Conservation (phyloP, 2,329 filamentous ascomycete species). For the Cordyceps militaris region DNA sequence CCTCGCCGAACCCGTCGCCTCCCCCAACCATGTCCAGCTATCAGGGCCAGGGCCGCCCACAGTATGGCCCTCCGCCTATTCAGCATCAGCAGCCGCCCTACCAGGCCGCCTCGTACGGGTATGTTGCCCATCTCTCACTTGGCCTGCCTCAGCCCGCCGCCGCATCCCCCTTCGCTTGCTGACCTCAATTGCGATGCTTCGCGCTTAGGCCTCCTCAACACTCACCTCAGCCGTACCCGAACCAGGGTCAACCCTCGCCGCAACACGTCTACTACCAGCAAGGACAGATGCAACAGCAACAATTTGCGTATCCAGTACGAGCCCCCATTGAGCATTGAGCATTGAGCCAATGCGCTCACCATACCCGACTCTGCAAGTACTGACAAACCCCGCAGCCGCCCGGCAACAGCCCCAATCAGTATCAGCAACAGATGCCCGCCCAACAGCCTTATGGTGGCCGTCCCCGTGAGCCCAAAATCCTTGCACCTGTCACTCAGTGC, state of each 20-base stretch:
- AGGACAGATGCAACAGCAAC: slow-evolving; percentile 41
- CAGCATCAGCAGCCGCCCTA: slow-evolving; percentile 6
- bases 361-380: neutral
- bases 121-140: neutral
- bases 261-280: slow-evolving; percentile 38
- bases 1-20: neutral
- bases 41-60: slow-evolving; percentile 6
- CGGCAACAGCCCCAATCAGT: slow-evolving; percentile 29
- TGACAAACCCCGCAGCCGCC: slow-evolving; percentile 19
- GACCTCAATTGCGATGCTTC: neutral
- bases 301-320: slow-evolving; percentile 37
- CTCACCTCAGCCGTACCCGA: slow-evolving; percentile 30
- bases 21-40: slow-evolving; percentile 8
- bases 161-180: no score
- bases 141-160: no score
- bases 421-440: slow-evolving; percentile 21
- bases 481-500: neutral
- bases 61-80: slow-evolving; percentile 8
- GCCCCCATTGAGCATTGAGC: neutral
- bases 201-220: slow-evolving; percentile 5
- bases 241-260: slow-evolving; percentile 31
- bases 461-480: slow-evolving; percentile 35
- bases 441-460: slow-evolving; percentile 37
- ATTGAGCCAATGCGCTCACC: neutral
- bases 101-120: slow-evolving; percentile 4